Evolutionary conservation across 805 yeast genomes (phyloP).

Genomic region (Ogataea polymorpha): DNA sequence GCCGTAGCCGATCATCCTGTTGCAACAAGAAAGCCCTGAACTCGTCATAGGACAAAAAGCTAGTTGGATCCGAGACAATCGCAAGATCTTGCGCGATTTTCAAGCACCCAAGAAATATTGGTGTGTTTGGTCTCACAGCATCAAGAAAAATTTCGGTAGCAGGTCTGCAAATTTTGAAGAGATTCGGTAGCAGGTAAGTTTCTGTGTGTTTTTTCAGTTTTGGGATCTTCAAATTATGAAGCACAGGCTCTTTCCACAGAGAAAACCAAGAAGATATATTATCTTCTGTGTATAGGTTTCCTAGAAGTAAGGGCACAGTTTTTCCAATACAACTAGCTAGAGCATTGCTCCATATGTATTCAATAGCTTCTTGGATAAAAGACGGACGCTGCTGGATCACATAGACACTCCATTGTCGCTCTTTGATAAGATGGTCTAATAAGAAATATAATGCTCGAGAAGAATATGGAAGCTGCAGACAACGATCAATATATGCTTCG

Average conservation of each 20-base stretch:
- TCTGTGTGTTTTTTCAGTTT: conserved; percentile 46
- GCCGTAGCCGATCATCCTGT: conserved; percentile 37
- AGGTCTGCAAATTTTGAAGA: conserved; percentile 51
- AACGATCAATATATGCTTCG: conserved; percentile 42
- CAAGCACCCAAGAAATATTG: conserved; percentile 50
- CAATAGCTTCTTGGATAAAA: conserved; percentile 47
- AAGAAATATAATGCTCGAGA: conserved; percentile 61
- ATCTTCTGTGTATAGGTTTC: conserved; percentile 30
- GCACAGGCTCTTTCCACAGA: conserved; percentile 47
- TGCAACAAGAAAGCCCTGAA: conserved; percentile 41
- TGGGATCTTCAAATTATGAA: conserved; percentile 33
- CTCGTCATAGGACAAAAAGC: conserved; percentile 25
- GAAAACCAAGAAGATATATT: conserved; percentile 43
- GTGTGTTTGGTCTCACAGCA: conserved; percentile 25
- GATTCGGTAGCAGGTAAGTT: conserved; percentile 56
- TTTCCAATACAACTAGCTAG: conserved; percentile 68
- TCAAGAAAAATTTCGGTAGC: conserved; percentile 34
- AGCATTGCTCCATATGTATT: conserved; percentile 52
- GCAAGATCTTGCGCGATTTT: conserved; percentile 63
- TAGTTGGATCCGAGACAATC: conserved; percentile 46
- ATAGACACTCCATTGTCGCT: conserved; percentile 38
- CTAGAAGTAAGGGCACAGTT: conserved; percentile 42
- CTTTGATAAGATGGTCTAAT: conserved; percentile 53
- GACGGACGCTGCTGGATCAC: conserved; percentile 43
- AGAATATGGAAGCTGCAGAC: conserved; percentile 44